Base-by-base conservation (phyloP, 208 protist species). In the Trypanosoma platydactyli region DNA sequence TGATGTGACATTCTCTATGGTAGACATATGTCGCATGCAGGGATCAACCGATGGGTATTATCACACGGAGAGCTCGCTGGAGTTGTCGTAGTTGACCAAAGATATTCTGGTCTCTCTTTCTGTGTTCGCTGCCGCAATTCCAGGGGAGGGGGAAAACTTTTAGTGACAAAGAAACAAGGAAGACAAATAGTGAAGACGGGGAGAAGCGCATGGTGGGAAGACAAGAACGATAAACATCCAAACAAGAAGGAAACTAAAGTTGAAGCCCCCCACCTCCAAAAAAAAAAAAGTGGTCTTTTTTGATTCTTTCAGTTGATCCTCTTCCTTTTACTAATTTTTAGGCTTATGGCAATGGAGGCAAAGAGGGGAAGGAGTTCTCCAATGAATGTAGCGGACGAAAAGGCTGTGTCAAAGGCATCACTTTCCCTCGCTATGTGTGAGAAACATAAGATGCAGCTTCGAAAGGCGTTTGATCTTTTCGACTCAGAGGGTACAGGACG, bases 401-500 rank as follows among this genome's bases (percentile, higher is more conserved):
- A 45, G 44, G 27, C 45, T 40, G 54, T 64, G 27, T 68, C 76
- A 44, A 77, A 52, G n/a, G 77, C 78, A 1, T 54, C 75, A 15
- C 58, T 78, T 7, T 68, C 90, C 35, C 66, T 97, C 18, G 71
- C 68, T 27, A 77, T 89, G 48, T 86, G 87, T 0, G 80, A 89
- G 55, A 80, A 88, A 58, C 86, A 92, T 67, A 92, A 91, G 57
- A 76, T 76, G 49, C 80, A 95, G 80, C 92, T 98, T 15, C 81
- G 89, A 11, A 81, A 97, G 68, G 97, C 96, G 3, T 99, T 99
- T 70, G 96, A 98, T 64, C 79, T 98, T 51, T 98, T 98, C 62
- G 97, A 99, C 79, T 83, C 83, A 40, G 89, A 97, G 35, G 94
- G 96, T 45, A 88, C 86, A 22, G 96, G 96, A 18, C 66, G 79